Evolutionary conservation across 2,329 filamentous ascomycete genomes (phyloP).

Genomic region (Claviceps maximensis): DNA sequence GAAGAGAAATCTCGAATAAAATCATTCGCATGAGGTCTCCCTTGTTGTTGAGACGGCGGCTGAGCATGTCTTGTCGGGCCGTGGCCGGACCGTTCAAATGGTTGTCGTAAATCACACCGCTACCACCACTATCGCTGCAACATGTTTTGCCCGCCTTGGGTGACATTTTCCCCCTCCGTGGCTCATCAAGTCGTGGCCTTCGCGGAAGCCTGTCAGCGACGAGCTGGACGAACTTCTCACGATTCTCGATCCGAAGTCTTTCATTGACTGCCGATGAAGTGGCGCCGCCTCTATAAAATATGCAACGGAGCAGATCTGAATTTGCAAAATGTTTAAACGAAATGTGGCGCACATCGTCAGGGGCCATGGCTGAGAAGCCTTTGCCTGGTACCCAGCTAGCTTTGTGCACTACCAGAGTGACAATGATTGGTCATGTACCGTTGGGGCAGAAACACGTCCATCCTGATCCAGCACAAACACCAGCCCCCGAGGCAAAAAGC

Average conservation of each 20-base stretch:
- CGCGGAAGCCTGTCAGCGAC: not conserved
- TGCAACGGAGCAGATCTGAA: not conserved
- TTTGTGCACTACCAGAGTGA: not conserved
- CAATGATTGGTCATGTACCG: not conserved
- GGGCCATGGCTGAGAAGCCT: not conserved
- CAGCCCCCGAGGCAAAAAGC: not conserved
- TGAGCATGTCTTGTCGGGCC: not conserved
- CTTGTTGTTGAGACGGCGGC: not conserved
- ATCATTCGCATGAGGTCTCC: not conserved
- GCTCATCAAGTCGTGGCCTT: not conserved
- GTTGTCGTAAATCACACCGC: not conserved
- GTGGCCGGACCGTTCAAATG: not conserved
- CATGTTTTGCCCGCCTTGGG: not conserved
- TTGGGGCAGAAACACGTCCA: not conserved
- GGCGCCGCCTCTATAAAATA: constrained; percentile 1
- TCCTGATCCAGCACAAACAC: not conserved
- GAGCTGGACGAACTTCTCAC: not conserved
- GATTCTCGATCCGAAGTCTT: not conserved
- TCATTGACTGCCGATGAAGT: not conserved
- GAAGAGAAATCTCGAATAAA: not conserved
- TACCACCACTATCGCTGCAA: not conserved
- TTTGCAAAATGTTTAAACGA: not conserved
- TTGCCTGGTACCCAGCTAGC: not conserved
- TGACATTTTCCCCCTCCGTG: not conserved
- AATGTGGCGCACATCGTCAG: not conserved